Conservation (phyloP, 83 land plant genomes). For the Picea mariana region DNA sequence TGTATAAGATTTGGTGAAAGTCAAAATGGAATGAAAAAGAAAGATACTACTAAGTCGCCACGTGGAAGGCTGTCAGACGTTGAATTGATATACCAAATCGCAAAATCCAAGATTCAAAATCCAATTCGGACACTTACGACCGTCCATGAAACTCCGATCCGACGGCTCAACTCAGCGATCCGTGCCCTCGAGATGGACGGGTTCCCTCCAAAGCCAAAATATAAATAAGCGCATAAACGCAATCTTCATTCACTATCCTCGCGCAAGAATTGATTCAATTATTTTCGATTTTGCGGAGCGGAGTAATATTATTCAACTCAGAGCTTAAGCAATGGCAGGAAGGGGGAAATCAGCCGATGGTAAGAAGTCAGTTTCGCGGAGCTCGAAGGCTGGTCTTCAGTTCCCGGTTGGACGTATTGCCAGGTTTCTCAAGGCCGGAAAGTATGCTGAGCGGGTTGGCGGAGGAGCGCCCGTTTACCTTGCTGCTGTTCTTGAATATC, state of each 20-base stretch:
- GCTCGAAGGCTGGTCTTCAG: slow-evolving; percentile 15
- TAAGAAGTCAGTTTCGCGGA: slow-evolving; percentile 11
- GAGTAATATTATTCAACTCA: neutral
- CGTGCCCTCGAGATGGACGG: neutral
- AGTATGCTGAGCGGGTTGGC: neutral
- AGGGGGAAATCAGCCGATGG: slow-evolving; percentile 3
- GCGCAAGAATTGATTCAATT: neutral
- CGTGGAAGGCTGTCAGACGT: too few relatives aligned
- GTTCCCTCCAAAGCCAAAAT: neutral
- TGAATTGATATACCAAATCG: too few relatives aligned
- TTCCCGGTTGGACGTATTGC: slow-evolving; percentile 14
- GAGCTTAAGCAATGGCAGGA: slow-evolving; percentile 10
- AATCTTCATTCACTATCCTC: neutral
- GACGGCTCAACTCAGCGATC: neutral
- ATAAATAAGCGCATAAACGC: neutral
- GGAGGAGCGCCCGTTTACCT: slow-evolving; percentile 6
- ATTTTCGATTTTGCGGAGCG: neutral
- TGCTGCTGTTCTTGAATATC: slow-evolving; percentile 4
- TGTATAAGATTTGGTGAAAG: too few relatives aligned
- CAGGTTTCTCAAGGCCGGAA: too few relatives aligned
- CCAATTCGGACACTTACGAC: neutral
- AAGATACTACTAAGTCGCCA: too few relatives aligned
- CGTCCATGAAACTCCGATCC: neutral
- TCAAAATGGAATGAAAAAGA: too few relatives aligned
- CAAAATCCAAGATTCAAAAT: neutral